Base-by-base conservation (phyloP, 768 basidiomycete species). In the Lactarius sp. region DNA sequence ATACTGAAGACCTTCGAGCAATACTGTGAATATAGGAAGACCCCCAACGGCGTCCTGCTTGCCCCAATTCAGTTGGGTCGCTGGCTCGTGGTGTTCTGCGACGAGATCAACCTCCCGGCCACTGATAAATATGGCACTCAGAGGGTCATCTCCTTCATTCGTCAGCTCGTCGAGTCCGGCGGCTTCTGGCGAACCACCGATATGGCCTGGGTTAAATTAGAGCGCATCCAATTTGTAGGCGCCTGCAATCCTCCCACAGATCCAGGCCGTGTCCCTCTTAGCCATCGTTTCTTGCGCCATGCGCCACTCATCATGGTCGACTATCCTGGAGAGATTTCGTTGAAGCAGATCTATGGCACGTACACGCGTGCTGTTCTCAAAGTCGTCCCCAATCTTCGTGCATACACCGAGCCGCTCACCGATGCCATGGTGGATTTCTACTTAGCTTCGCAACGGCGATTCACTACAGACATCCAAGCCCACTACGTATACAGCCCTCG, bases 1-100 rank as follows among this genome's bases (percentile, higher is more conserved):
- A 96, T 99, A 66, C 83, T 99, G 68, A 98, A 98, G 83, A 98
- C 97, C 7, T 98, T 99, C 74, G 97, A 98, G 73, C 97, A 99
- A 76, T 97, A 99, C 72, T 99, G 97, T 77, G 97, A 99, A 76
- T 98, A 96, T 72, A 83, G 95, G 60, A 98, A 98, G 77, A 98
- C 97, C 4, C 94, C 97, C 13, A 98, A 94, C 70, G 97, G 97
- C n/a, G 91, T 97, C 52, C 84, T 98, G 52, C 85, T 99, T 57
- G 88, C 97, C 3, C 97, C 97, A 10, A 77, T 88, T 4, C 94
- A 98, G 71, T 94, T 98, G 66, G 96, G 96, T 33, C 87, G 94
- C 52, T 99, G 97, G 97, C 82, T 99, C 54, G 95, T 99, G 39
- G 89, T 99, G n/a, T 99, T 99, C 78, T 99, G 97, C 74, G 97